Evolutionary conservation across 2,329 filamentous ascomycete genomes (phyloP).

Genomic region (Orbilia blumenaviensis): DNA sequence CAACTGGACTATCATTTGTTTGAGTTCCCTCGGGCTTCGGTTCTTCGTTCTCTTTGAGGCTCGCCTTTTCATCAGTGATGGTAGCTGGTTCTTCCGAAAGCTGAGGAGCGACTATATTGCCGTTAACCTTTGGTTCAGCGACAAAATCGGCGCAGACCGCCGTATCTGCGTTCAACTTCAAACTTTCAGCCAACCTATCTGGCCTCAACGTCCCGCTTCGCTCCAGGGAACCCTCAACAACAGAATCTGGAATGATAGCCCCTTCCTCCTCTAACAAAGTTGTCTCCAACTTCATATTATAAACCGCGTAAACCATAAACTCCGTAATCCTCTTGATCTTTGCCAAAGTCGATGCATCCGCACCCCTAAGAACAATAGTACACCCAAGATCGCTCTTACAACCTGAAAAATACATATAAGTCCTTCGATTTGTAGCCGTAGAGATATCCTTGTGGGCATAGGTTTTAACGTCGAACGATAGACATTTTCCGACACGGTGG

Average conservation of each 20-base stretch:
- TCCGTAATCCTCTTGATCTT: conserved; percentile 93
- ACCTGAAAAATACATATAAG: conserved; percentile 93
- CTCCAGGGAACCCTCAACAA: conserved; percentile 43
- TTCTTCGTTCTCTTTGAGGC: conserved; percentile 31
- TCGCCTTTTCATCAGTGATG: conserved; percentile 34
- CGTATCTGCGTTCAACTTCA: conserved; percentile 45
- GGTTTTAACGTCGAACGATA: conserved; percentile 93
- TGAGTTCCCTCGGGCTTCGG: conserved; percentile 7
- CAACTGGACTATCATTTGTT: not conserved
- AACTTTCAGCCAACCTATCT: conserved; percentile 35
- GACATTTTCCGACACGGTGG: conserved; percentile 79
- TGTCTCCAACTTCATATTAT: conserved; percentile 95
- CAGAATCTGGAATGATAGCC: conserved; percentile 74
- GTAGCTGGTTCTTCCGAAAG: conserved; percentile 36
- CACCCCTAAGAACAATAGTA: conserved; percentile 89
- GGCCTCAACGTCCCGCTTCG: conserved; percentile 35
- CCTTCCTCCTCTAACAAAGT: conserved; percentile 93
- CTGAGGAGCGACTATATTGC: conserved; percentile 44
- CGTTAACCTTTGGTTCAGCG: conserved; percentile 26
- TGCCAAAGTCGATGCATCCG: conserved; percentile 73
- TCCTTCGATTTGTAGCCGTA: conserved; percentile 71
- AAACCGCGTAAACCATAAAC: conserved; percentile 99
- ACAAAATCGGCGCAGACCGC: conserved; percentile 24
- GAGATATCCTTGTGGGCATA: conserved; percentile 81
- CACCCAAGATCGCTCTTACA: conserved; percentile 85